Percentiles rank a stretch among this genome's conserved stretches.
phyloP scores from a whole-genome alignment of 164 flowering plant genomes.

The Kalanchoe fedtschenkoi region DNA sequence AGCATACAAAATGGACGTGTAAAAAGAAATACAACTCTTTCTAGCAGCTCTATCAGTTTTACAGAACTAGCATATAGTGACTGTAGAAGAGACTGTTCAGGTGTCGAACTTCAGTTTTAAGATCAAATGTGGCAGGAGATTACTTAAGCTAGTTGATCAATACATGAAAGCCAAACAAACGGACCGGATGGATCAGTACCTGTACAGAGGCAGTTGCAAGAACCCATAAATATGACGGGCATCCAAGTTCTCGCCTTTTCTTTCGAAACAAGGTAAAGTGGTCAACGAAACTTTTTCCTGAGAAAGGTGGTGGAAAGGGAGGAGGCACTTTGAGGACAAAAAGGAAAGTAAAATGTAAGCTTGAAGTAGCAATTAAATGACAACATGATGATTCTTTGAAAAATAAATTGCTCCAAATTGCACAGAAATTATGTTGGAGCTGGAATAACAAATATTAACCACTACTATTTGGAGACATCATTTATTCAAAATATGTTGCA shows the following conservation, averaged over 20 bases:
- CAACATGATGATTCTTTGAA: background rate
- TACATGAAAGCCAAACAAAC: background rate
- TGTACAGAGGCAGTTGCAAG: constrained; percentile 39
- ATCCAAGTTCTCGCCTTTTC: constrained; percentile 51
- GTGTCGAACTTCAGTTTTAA: background rate
- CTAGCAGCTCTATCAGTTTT: background rate
- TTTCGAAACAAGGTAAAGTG: constrained; percentile 45
- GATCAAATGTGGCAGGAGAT: background rate
- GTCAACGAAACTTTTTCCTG: constrained; percentile 60
- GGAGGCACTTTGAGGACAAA: constrained; percentile 64
- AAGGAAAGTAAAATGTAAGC: constrained; percentile 14
- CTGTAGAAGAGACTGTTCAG: background rate
- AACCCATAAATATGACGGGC: constrained; percentile 77
- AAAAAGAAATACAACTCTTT: background rate
- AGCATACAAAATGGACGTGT: background rate
- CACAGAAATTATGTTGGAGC: background rate
- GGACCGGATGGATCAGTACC: constrained; percentile 27
- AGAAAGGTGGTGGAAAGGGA: constrained; percentile 76
- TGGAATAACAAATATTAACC: background rate
- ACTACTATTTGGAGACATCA: too few species aligned
- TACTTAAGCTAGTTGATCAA: background rate
- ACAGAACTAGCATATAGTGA: background rate
- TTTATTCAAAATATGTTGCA: too few species aligned
- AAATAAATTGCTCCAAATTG: background rate
- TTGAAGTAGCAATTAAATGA: background rate